Base-by-base conservation (phyloP, 2,329 filamentous ascomycete genomes). In the Allantophomopsis cytisporea region DNA sequence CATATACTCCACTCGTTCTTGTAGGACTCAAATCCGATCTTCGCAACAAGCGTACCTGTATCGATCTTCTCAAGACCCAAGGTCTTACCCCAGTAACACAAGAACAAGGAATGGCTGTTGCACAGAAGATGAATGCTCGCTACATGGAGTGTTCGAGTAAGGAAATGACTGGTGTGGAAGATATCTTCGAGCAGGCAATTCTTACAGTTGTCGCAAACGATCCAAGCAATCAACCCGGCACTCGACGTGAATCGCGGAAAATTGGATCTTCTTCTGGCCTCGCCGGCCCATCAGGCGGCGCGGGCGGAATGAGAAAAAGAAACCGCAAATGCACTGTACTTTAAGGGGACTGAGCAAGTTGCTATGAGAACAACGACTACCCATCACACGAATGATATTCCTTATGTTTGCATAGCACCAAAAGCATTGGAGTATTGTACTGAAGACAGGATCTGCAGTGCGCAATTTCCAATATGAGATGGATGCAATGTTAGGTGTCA, bases 111-210 rank as follows among this genome's bases (percentile, higher is more conserved):
- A 74, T 82, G 56, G 73, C 76, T 7, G 88, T 98, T 18, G 88
- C 91, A 41, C 75, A 80, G 55, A 91, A 89, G 65, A 98, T 98
- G 91, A 79, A 80, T 46, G 91, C 91, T 11, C 73, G 80, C 55
- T 98, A 98, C 66, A 89, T 94, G 75, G 91, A 98, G 65, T 98
- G 91, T 71, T 94, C 87, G 58, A 94, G 86, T 62, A 96, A 96
- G 64, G 91, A 95, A 63, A 91, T 94, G 81, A 77, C 72, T 39
- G 91, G 91, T 41, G 89, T 98, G 35, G 86, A 96, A 59, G 89
- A 96, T 54, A 91, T 96, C 56, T 98, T 98, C 62, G 83, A 93
- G 60, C 71, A 77, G 45, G 91, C 91, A 41, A 88, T 98, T 56
- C 76, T 88, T 54, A 89, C 83, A 38, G 87, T 91, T 23, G 85